Evolutionary conservation across 2,329 filamentous ascomycete genomes (phyloP).

Genomic region (Phialocephala sp.): DNA sequence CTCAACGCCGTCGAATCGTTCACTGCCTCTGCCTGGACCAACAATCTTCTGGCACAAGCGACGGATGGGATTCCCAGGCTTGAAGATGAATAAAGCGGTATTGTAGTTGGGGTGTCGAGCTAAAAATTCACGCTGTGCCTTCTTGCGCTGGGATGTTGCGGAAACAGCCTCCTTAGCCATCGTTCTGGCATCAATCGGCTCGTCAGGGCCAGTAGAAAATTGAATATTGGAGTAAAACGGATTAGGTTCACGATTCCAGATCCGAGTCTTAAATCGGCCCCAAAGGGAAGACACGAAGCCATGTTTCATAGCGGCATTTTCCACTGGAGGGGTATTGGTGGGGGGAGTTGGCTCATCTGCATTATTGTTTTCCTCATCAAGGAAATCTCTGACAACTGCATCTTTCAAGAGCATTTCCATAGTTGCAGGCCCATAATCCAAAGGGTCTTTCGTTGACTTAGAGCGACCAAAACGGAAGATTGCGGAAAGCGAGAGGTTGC

Average conservation of each 20-base stretch:
- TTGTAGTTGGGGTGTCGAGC: constrained; percentile 89
- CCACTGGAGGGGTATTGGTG: constrained; percentile 34
- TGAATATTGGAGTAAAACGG: constrained; percentile 91
- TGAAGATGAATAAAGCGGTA: constrained; percentile 87
- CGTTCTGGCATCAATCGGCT: constrained; percentile 80
- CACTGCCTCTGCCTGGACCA: constrained; percentile 84
- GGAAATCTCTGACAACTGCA: constrained; percentile 90
- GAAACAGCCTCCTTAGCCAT: constrained; percentile 92
- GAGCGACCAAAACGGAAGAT: constrained; percentile 69
- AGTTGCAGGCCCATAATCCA: constrained; percentile 89
- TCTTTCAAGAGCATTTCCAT: constrained; percentile 98
- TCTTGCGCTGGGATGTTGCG: constrained; percentile 81
- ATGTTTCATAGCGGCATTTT: constrained; percentile 52
- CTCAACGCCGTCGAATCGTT: constrained; percentile 87
- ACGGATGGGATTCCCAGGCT: constrained; percentile 76
- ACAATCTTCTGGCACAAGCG: constrained; percentile 87
- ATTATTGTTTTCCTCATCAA: constrained; percentile 72
- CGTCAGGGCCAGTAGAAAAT: constrained; percentile 67
- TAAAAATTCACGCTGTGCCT: constrained; percentile 89
- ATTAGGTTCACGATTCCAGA: constrained; percentile 79
- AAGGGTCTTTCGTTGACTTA: constrained; percentile 73
- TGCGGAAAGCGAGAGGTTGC: constrained; percentile 77
- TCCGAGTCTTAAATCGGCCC: constrained; percentile 60
- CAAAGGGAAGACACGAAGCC: constrained; percentile 66
- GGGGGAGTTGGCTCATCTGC: constrained; percentile 41